Percentiles rank a stretch among this genome's conserved stretches.
Conservation (phyloP, 2,329 filamentous ascomycete species). For the Phialophora macrospora region DNA sequence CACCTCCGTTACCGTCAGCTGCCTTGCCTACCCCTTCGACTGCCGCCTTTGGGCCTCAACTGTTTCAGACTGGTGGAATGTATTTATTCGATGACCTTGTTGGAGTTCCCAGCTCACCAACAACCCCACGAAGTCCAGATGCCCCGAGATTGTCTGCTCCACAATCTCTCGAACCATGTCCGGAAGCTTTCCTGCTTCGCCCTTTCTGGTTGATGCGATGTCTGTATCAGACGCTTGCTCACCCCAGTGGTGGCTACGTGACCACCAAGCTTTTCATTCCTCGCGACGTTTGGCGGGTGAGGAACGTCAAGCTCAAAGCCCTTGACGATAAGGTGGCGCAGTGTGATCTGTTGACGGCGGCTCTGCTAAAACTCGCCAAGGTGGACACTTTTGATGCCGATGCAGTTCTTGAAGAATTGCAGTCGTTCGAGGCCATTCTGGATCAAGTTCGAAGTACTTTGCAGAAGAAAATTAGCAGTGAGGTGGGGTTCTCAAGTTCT, state of each 20-base stretch:
- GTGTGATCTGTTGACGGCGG: slow-evolving; percentile 88
- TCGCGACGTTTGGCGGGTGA: slow-evolving; percentile 89
- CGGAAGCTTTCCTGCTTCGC: slow-evolving; percentile 82
- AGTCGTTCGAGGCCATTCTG: slow-evolving; percentile 79
- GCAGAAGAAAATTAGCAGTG: slow-evolving; percentile 84
- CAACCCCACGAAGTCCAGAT: slow-evolving; percentile 63
- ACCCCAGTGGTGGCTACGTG: slow-evolving; percentile 88
- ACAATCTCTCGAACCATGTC: slow-evolving; percentile 84
- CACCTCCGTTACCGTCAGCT: slow-evolving; percentile 58
- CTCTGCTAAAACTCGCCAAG: slow-evolving; percentile 77
- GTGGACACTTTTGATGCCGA: slow-evolving; percentile 92
- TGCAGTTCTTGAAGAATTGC: slow-evolving; percentile 91
- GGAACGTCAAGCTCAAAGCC: slow-evolving; percentile 88
- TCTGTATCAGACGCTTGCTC: slow-evolving; percentile 87
- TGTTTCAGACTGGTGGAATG: slow-evolving; percentile 68
- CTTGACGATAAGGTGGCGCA: slow-evolving; percentile 92
- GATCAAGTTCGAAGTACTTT: slow-evolving; percentile 81
- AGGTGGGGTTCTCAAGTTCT: slow-evolving; percentile 82
- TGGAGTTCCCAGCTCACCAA: slow-evolving; percentile 66
- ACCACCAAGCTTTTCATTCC: slow-evolving; percentile 92
- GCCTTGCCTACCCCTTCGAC: slow-evolving; percentile 70
- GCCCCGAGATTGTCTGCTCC: slow-evolving; percentile 62
- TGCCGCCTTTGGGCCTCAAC: slow-evolving; percentile 62
- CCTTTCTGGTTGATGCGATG: slow-evolving; percentile 98
- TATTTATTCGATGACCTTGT: slow-evolving; percentile 85